These are phyloP conservation scores for Wickerhamiella cacticola DNA, from an alignment of 805 yeast genomes.

Conservation along the genomic window DNA sequence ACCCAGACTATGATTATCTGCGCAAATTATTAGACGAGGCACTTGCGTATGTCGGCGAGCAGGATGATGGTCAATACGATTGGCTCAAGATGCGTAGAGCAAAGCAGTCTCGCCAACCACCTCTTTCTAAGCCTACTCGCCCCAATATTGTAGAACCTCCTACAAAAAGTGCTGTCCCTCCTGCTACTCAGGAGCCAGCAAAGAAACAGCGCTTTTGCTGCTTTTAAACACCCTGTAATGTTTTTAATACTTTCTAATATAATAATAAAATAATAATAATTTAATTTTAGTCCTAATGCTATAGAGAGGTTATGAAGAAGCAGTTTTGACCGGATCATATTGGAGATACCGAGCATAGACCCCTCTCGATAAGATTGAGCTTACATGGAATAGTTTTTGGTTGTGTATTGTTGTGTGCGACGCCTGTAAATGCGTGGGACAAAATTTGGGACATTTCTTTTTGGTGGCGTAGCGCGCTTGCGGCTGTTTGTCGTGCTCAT, in stretches of 20 bases:
- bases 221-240: background rate
- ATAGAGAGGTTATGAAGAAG: too few species aligned
- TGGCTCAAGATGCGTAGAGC: conserved; percentile 59
- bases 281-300: too few species aligned
- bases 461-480: background rate
- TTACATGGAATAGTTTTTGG: too few species aligned
- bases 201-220: conserved; percentile 10
- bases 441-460: too few species aligned
- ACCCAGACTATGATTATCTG: conserved; percentile 86
- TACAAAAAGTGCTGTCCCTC: background rate
- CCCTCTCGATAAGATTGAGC: background rate
- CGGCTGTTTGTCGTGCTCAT: too few species aligned
- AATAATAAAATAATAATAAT: background rate
- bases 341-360: background rate
- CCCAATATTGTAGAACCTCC: conserved; percentile 11
- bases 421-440: too few species aligned
- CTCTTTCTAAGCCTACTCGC: conserved; percentile 11
- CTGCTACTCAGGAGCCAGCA: conserved; percentile 2
- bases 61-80: conserved; percentile 83
- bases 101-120: conserved; percentile 7
- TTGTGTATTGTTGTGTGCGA: too few species aligned
- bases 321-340: too few species aligned
- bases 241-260: background rate
- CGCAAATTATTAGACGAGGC: conserved; percentile 68
- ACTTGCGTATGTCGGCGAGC: conserved; percentile 54